Percentiles rank a stretch among this genome's conserved stretches.
Conservation (phyloP, 331 rosid species). For the Dryas integrifolia region DNA sequence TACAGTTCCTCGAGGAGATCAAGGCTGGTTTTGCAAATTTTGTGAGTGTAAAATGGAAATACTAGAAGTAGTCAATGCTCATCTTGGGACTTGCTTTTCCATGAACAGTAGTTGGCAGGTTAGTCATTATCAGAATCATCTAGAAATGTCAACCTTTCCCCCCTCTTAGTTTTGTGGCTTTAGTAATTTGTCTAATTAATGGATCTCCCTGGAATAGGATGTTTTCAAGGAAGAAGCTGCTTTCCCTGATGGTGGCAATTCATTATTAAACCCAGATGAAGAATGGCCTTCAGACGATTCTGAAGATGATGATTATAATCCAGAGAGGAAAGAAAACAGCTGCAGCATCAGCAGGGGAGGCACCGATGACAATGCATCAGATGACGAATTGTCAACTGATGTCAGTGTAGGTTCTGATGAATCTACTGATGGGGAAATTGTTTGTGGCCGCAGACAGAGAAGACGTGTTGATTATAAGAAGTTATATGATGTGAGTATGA, state of each 20-base stretch:
- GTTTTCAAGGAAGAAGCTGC: constrained; percentile 89
- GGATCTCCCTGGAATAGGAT: constrained; percentile 45
- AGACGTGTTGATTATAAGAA: constrained; percentile 77
- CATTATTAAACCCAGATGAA: constrained; percentile 58
- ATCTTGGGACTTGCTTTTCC: constrained; percentile 76
- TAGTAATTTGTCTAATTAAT: constrained; percentile 10
- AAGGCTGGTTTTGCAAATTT: constrained; percentile 92
- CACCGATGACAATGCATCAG: constrained; percentile 40
- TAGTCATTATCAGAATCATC: constrained; percentile 27
- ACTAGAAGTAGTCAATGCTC: constrained; percentile 78
- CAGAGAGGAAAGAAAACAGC: constrained; percentile 61
- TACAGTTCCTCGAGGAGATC: constrained; percentile 91
- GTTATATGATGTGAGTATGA: constrained; percentile 66
- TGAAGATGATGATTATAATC: constrained; percentile 82
- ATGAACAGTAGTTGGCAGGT: constrained; percentile 84
- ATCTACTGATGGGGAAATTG: constrained; percentile 50
- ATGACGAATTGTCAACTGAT: constrained; percentile 35
- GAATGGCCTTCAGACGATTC: constrained; percentile 98
- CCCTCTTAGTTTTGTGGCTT: neutral
- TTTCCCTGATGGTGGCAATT: constrained; percentile 52
- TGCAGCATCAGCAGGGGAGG: constrained; percentile 42
- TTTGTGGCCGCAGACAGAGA: constrained; percentile 71
- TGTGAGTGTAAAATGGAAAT: constrained; percentile 91
- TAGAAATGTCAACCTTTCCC: neutral
- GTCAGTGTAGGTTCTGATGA: constrained; percentile 59